These are phyloP conservation scores for Trichoderma atroviride DNA, from an alignment of 2,329 filamentous ascomycete genomes.

Conservation along the genomic window DNA sequence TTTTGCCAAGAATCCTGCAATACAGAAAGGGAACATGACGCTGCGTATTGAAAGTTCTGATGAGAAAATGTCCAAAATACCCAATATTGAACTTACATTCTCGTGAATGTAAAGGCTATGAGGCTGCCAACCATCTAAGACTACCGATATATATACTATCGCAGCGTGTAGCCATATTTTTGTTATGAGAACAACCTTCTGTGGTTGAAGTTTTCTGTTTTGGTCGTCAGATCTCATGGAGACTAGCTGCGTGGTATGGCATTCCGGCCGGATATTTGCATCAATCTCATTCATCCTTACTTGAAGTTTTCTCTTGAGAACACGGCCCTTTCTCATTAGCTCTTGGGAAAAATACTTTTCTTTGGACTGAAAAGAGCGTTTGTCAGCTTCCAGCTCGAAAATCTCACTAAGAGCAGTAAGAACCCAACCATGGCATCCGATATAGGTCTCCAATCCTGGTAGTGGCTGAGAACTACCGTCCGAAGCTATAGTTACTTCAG, in stretches of 20 bases:
- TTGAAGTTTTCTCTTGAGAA: neutral
- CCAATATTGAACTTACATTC: neutral
- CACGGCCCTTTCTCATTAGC: neutral
- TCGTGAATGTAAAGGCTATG: neutral
- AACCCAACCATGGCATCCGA: conserved; percentile 13
- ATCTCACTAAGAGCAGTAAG: neutral
- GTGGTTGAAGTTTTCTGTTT: neutral
- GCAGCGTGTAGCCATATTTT: neutral
- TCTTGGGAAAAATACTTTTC: neutral
- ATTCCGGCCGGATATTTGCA: neutral
- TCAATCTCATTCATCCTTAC: neutral
- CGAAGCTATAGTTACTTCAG: neutral
- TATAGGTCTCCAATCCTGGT: neutral
- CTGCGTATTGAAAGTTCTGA: conserved; percentile 1
- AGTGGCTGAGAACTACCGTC: neutral
- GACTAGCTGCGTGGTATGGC: neutral
- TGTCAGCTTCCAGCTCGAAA: neutral
- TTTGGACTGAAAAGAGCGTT: neutral
- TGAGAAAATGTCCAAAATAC: neutral
- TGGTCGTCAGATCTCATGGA: neutral
- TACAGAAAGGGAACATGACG: conserved; percentile 8
- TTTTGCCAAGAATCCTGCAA: conserved; percentile 2
- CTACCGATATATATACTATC: conserved; percentile 1
- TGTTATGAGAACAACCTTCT: neutral
- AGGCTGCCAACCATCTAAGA: neutral